Percentiles rank a stretch among this genome's conserved stretches.
Evolutionary conservation across 768 basidiomycete species (phyloP).

Genomic region (Pleurotus citrinopileatus): DNA sequence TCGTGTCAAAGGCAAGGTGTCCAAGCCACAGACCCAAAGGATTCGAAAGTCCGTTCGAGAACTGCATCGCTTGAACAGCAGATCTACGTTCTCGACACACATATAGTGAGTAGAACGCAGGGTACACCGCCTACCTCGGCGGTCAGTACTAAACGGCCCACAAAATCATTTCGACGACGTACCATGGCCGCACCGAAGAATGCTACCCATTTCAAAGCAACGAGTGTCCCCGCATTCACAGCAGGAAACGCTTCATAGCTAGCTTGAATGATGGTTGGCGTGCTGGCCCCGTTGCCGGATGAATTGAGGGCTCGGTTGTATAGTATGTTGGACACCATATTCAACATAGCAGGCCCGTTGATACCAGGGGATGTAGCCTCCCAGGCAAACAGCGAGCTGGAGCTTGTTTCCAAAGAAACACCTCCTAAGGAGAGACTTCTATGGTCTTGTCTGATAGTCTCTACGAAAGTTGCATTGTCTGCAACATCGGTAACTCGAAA

Average conservation of each 20-base stretch:
- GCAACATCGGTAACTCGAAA: constrained; percentile 40
- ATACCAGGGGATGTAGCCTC: constrained; percentile 61
- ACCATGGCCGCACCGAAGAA: constrained; percentile 79
- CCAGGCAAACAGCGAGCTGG: constrained; percentile 64
- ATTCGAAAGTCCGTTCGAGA: constrained; percentile 71
- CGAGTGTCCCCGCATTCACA: constrained; percentile 50
- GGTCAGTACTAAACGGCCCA: not conserved
- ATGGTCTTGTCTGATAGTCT: constrained; percentile 48
- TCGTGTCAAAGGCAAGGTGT: constrained; percentile 71
- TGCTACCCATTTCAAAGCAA: constrained; percentile 68
- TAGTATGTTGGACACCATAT: constrained; percentile 64
- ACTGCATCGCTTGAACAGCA: constrained; percentile 79
- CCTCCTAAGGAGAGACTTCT: constrained; percentile 63
- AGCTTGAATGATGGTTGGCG: constrained; percentile 54
- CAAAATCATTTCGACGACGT: constrained; percentile 13
- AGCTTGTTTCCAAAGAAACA: constrained; percentile 53
- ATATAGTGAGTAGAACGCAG: constrained; percentile 81
- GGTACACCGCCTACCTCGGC: constrained; percentile 57
- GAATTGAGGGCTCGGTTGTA: constrained; percentile 61
- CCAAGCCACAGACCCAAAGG: constrained; percentile 76
- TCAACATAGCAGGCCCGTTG: constrained; percentile 59
- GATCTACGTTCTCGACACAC: constrained; percentile 70
- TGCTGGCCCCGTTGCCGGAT: constrained; percentile 32
- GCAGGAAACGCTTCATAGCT: constrained; percentile 58
- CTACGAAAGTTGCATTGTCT: constrained; percentile 59